Percentiles rank a stretch among this genome's conserved stretches.
phyloP scores from a whole-genome alignment of 1,139 yeast species.

The Pichia sp. region DNA sequence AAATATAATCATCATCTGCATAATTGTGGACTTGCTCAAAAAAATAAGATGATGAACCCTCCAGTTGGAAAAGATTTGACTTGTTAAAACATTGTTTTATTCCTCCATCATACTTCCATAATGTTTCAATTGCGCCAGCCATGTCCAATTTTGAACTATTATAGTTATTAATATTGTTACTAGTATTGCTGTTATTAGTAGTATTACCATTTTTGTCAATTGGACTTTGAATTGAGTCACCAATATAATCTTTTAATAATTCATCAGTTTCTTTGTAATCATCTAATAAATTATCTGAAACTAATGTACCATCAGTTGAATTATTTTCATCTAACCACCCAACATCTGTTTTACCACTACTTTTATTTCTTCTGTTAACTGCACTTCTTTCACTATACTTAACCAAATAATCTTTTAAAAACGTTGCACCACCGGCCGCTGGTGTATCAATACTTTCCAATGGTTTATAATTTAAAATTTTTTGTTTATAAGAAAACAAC shows the following conservation, averaged over 20 bases:
- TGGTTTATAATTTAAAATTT: conserved; percentile 51
- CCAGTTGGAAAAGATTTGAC: conserved; percentile 75
- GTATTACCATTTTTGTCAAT: background rate
- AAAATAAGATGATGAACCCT: conserved; percentile 71
- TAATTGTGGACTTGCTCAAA: conserved; percentile 63
- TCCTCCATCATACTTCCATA: conserved; percentile 70
- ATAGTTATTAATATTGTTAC: too few relatives aligned
- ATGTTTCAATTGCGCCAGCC: conserved; percentile 57
- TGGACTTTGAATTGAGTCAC: conserved; percentile 6
- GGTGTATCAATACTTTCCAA: conserved; percentile 57
- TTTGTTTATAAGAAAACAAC: conserved; percentile 41
- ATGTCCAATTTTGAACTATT: conserved; percentile 37
- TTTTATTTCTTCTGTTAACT: conserved; percentile 42
- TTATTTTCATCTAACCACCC: conserved; percentile 34
- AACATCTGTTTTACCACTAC: conserved; percentile 50
- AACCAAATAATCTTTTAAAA: conserved; percentile 57
- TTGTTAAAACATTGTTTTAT: conserved; percentile 54
- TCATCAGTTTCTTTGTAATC: conserved; percentile 19
- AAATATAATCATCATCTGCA: conserved; percentile 57
- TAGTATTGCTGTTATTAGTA: background rate
- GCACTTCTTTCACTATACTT: conserved; percentile 54
- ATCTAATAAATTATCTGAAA: conserved; percentile 6
- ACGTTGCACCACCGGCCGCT: conserved; percentile 62
- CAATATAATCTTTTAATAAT: conserved; percentile 17
- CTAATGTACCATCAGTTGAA: conserved; percentile 4